phyloP scores from a whole-genome alignment of 73 alveolate species.

The Paramecium pentaurelia region DNA sequence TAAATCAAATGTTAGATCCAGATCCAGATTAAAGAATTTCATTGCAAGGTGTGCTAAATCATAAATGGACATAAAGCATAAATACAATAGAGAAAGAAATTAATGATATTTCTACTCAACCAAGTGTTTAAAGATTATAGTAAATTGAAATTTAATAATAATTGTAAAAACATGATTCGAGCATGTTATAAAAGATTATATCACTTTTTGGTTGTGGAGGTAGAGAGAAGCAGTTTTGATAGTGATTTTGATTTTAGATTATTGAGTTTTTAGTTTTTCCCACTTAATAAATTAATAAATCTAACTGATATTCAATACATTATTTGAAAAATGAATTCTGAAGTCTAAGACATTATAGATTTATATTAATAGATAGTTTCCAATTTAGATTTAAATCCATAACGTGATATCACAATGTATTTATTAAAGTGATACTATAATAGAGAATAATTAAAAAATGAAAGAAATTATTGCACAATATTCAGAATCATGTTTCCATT shows the following conservation, averaged over 20 bases:
- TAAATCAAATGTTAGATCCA: background rate
- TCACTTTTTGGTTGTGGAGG: background rate
- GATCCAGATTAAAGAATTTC: background rate
- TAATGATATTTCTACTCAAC: background rate
- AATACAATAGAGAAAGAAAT: background rate
- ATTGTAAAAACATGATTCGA: background rate
- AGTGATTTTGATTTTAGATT: background rate
- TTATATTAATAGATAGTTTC: background rate
- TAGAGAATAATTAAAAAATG: background rate
- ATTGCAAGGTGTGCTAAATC: background rate
- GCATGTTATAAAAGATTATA: background rate
- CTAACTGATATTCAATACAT: slow-evolving; percentile 19
- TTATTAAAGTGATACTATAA: background rate
- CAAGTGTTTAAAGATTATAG: background rate
- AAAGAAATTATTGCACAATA: slow-evolving; percentile 43
- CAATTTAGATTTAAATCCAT: background rate
- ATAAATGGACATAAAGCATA: background rate
- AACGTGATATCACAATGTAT: background rate
- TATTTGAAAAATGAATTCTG: slow-evolving; percentile 15
- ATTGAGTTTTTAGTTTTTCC: background rate
- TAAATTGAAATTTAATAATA: background rate
- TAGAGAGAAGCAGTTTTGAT: background rate
- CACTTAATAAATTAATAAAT: background rate
- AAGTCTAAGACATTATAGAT: background rate
- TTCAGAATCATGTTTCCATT: slow-evolving; percentile 60